A percentile compares a stretch with the other conserved stretches of the same genome.
These are phyloP conservation scores for Polytrichum commune DNA, from an alignment of 225 moss, liverwort and hornwort species.

Conservation along the genomic window DNA sequence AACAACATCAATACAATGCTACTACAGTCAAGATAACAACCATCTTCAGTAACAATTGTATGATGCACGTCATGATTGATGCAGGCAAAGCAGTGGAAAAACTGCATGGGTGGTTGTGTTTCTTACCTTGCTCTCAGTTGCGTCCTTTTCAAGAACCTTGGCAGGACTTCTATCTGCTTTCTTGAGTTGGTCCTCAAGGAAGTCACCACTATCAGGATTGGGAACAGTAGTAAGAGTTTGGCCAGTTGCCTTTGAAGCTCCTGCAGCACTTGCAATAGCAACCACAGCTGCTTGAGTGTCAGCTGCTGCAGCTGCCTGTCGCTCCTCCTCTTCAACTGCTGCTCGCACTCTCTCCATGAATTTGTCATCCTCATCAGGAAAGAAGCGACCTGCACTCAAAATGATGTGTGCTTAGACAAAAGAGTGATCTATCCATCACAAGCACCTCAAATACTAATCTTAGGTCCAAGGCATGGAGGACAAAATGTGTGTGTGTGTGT, in stretches of 20 bases:
- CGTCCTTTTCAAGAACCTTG: constrained; percentile 13
- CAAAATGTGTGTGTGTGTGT: too few relatives aligned
- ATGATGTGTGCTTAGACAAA: not conserved
- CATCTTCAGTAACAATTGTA: too few relatives aligned
- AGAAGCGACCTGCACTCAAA: constrained; percentile 72
- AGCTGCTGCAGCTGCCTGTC: constrained; percentile 85
- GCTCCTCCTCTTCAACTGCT: constrained; percentile 97
- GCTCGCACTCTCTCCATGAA: constrained; percentile 85
- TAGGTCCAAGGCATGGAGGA: too few relatives aligned
- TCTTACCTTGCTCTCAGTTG: constrained; percentile 33
- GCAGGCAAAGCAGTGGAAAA: too few relatives aligned
- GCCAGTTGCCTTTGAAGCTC: constrained; percentile 59
- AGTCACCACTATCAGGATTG: constrained; percentile 19
- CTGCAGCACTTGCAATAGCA: constrained; percentile 92
- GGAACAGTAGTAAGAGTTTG: constrained; percentile 18
- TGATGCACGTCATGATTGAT: too few relatives aligned
- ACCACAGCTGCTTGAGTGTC: constrained; percentile 74
- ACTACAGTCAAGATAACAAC: not conserved
- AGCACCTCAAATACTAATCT: too few relatives aligned
- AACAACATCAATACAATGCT: not conserved
- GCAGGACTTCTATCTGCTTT: constrained; percentile 13
- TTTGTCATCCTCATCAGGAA: constrained; percentile 95
- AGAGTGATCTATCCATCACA: too few relatives aligned
- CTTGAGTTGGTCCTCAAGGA: constrained; percentile 18
- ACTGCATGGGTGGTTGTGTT: too few relatives aligned